Evolutionary conservation across 73 alveolate genomes (phyloP), one percentile per base, ranked within the genome.

Genomic region (Uronychia setigera): DNA sequence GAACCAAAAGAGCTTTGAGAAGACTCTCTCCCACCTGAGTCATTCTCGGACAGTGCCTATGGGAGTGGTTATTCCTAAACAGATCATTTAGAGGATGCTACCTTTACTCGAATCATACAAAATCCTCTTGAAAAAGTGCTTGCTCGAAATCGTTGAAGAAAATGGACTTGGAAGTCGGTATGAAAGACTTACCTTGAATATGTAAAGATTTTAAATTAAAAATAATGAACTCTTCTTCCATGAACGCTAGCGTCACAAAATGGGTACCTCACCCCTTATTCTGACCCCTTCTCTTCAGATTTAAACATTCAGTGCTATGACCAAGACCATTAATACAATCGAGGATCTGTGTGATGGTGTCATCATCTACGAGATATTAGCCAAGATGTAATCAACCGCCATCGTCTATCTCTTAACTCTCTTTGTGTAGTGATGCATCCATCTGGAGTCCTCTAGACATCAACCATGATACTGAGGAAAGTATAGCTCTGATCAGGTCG

Each of bases 351-450:
- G 5, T 19, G 67, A 46, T 19, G 67, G 67, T 5, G 67, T 46
- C 19, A 46, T 46, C 19, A 5, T 46, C 5, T 46, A 46, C 67
- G 67, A 46, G 67, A 46, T 46, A 5, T 19, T 46, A 11, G 67
- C 67, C 67, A 46, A 46, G 19, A 46, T 46, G 67, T 46, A 46
- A 46, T n/a, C 67, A 46, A 46, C 67, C 67, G 67, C 67, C 67
- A 46, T 46, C 67, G 67, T 5, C 67, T 46, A n/a, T 46, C 67
- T 19, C 67, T n/a, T 46, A 19, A 46, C 67, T 19, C 5, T n/a
- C n/a, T n/a, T n/a, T n/a, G 19, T 19, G 67, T 19, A 46, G 67
- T 11, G 67, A 46, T 19, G n/a, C 67, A 11, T 19, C 5, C n/a
- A 19, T 46, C 67, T 46, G 67, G 67, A 46, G 67, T 19, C 67